Evolutionary conservation across 768 basidiomycete genomes (phyloP).

Genomic region (Naematelia encephala): DNA sequence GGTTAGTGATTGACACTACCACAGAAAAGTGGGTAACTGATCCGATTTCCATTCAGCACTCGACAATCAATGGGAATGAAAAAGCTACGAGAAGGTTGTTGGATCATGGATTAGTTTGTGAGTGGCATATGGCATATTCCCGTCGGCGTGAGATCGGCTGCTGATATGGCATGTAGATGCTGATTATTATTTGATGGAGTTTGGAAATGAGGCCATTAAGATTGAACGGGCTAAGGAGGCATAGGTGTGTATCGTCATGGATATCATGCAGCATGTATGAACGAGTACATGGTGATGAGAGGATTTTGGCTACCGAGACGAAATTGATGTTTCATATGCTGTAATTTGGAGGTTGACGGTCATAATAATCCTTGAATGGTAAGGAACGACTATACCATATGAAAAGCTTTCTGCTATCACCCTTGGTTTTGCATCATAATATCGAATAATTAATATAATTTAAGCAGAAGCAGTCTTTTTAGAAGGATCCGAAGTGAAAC

Average conservation of each 20-base stretch:
- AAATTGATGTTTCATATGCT: no score
- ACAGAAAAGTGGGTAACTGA: not conserved
- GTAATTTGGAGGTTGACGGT: no score
- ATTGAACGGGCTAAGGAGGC: conserved; percentile 18
- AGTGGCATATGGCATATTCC: no score
- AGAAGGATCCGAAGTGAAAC: conserved; percentile 54
- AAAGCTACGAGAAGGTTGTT: conserved; percentile 18
- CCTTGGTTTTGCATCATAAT: not conserved
- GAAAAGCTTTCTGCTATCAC: no score
- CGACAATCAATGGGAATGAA: conserved; percentile 39
- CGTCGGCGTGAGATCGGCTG: no score
- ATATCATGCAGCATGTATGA: not conserved
- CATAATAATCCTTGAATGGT: no score
- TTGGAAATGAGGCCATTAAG: conserved; percentile 40
- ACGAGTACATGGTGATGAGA: not conserved
- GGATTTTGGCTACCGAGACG: no score
- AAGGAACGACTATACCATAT: no score
- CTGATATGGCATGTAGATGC: no score
- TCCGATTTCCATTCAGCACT: conserved; percentile 29
- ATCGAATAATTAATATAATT: not conserved
- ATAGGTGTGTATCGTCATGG: not conserved
- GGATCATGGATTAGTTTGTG: conserved; percentile 44
- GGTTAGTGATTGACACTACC: conserved; percentile 6
- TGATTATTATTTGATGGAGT: conserved; percentile 44
- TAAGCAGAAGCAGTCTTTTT: conserved; percentile 15